Base-by-base conservation (phyloP, 331 rosid genomes). In the Stylosanthes scabra region DNA sequence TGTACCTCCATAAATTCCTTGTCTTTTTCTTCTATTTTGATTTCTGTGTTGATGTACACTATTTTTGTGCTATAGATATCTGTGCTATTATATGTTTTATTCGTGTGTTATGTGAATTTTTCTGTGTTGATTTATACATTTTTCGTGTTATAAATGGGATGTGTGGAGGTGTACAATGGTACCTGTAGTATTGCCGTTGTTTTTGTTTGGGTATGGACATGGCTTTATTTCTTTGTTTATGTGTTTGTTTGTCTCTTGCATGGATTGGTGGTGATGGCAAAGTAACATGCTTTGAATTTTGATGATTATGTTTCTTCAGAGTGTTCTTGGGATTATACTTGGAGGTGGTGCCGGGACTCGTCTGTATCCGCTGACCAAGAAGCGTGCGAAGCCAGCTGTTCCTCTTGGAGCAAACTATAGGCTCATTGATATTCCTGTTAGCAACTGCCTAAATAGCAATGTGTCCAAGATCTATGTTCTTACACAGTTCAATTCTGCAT, bases 281-380 rank as follows among this genome's bases (percentile, higher is more conserved):
- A 39, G 47, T 59, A 6, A 50, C 11, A 14, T 61, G 58, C 62
- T 66, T 28, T 79, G 82, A 46, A 6, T 51, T 51, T 51, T 74
- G 41, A 59, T 72, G 4, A 41, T 52, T 52, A 15, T 15, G 58
- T n/a, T 70, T 61, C 75, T 70, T 62, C 77, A 91, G 99, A 94
- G 99, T 87, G 99, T 94, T 16, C 87, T 94, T 58, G 99, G 99
- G 10, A 88, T 94, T 58, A 94, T 94, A 75, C 85, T 94, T 46
- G 97, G 99, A 57, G 99, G 99, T 3, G 99, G 99, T 31, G 99
- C 99, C 1, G 99, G 99, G 49, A 94, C 99, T 68, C 87, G 97
- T 54, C 87, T 94, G 14, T 94, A 94, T 78, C 99, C 99, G 6
- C 76, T 94, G 65, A 94, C 99, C 8, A 94, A 94, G 88, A 94